Percentiles rank a stretch among this genome's conserved stretches.
Evolutionary conservation across 2,329 filamentous ascomycete genomes (phyloP).

Genomic region (Dactylellina sp.): DNA sequence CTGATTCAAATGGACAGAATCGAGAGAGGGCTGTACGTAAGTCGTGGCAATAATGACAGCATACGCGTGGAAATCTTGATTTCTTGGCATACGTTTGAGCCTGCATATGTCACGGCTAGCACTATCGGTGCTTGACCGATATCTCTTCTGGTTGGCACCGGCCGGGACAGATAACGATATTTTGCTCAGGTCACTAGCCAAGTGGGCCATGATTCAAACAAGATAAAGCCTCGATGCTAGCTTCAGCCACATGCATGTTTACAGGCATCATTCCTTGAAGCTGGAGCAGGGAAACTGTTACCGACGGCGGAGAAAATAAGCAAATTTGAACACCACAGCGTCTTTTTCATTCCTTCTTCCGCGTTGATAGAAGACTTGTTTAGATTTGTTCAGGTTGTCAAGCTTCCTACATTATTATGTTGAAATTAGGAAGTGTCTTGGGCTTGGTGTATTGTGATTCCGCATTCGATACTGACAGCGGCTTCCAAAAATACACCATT

Average conservation of each 20-base stretch:
- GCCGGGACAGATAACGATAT: background rate
- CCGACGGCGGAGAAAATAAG: too few relatives aligned
- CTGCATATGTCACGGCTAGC: conserved; percentile 2
- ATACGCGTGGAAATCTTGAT: background rate
- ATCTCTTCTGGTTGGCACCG: background rate
- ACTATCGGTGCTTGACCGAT: background rate
- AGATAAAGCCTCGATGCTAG: background rate
- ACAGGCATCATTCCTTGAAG: too few relatives aligned
- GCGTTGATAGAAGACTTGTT: too few relatives aligned
- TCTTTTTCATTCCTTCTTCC: too few relatives aligned
- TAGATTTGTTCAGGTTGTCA: too few relatives aligned
- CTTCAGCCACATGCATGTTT: background rate
- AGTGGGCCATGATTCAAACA: background rate
- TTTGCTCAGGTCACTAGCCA: background rate
- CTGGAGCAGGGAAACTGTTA: too few relatives aligned
- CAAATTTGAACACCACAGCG: too few relatives aligned
- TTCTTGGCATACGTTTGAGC: conserved; percentile 27
- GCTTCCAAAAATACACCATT: conserved; percentile 48
- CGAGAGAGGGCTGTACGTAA: conserved; percentile 8
- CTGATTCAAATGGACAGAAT: too few relatives aligned
- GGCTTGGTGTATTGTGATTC: too few relatives aligned
- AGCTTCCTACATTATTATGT: too few relatives aligned
- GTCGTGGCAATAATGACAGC: conserved; percentile 28
- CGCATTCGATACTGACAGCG: conserved; percentile 2
- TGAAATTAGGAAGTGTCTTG: too few relatives aligned